Conservation (phyloP, 495 filamentous ascomycete species). For the Copromyces sp. region DNA sequence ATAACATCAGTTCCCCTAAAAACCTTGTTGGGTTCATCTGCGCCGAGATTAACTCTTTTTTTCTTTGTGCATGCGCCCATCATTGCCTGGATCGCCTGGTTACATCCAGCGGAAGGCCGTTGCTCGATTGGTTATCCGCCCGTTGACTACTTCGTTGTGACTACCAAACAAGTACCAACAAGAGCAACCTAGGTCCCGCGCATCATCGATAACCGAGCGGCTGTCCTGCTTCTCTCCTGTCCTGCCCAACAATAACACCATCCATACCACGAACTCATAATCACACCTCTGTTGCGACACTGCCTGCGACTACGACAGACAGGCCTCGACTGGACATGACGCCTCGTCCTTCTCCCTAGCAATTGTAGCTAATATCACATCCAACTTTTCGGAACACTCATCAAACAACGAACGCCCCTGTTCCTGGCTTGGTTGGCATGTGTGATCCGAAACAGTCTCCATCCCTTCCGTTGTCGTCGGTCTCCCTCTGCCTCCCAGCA, state of each 20-base stretch:
- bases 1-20: neutral
- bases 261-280: neutral
- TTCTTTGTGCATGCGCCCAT: conserved; percentile 1
- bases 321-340: neutral
- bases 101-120: neutral
- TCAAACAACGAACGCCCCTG: conserved; percentile 8
- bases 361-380: conserved; percentile 1
- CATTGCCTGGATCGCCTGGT: neutral
- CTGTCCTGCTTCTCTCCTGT: neutral
- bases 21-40: neutral
- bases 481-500: conserved; percentile 3
- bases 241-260: neutral
- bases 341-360: neutral
- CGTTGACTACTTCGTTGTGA: neutral
- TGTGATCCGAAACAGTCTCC: conserved; percentile 12
- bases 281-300: neutral
- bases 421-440: conserved; percentile 24
- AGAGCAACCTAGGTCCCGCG: conserved; percentile 10
- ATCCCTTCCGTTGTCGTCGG: conserved; percentile 4
- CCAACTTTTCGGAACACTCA: conserved; percentile 11
- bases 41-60: neutral
- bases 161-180: conserved; percentile 16
- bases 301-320: neutral
- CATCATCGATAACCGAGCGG: neutral
- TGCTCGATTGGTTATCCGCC: neutral